Percentiles rank a stretch among this genome's conserved stretches.
Conservation (phyloP, 345 rosid genomes). For the Pugionium dolabratum region DNA sequence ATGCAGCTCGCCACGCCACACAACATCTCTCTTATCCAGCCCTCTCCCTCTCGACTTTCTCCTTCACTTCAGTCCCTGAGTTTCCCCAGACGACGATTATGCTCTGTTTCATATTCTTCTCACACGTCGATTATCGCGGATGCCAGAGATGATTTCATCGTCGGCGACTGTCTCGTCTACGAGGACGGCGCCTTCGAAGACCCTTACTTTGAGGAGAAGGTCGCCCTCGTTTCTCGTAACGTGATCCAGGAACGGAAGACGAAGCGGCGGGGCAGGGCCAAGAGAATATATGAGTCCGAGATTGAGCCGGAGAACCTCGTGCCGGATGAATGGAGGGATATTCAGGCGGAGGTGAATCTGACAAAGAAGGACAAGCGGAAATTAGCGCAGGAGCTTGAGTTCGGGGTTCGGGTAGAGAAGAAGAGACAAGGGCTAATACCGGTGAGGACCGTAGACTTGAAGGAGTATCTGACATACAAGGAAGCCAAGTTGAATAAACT, state of each 20-base stretch:
- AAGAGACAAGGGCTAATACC: constrained; percentile 62
- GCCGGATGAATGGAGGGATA: constrained; percentile 80
- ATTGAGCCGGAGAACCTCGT: constrained; percentile 64
- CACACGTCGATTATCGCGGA: constrained; percentile 42
- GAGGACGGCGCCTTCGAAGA: constrained; percentile 90
- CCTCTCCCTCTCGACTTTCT: constrained; percentile 22
- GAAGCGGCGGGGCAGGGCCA: constrained; percentile 21
- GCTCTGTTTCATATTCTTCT: constrained; percentile 49
- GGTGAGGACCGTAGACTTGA: constrained; percentile 56
- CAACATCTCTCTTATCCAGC: constrained; percentile 29
- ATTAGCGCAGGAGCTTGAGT: constrained; percentile 75
- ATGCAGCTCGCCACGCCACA: constrained; percentile 41
- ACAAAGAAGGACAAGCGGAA: constrained; percentile 83
- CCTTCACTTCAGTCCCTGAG: constrained; percentile 30
- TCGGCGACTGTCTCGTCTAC: constrained; percentile 92
- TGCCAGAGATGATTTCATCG: constrained; percentile 48
- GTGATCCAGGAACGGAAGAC: constrained; percentile 3
- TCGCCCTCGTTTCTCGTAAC: not conserved
- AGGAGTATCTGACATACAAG: constrained; percentile 57
- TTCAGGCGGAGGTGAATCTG: constrained; percentile 77
- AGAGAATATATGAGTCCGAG: constrained; percentile 38
- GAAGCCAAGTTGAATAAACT: constrained; percentile 67
- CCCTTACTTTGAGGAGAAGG: constrained; percentile 51
- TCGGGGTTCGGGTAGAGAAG: constrained; percentile 76
- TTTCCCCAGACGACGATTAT: constrained; percentile 35